A percentile compares a stretch with the other conserved stretches of the same genome.
Evolutionary conservation across 148 eudicot species (phyloP).

Genomic region (Nepenthes gracilis): DNA sequence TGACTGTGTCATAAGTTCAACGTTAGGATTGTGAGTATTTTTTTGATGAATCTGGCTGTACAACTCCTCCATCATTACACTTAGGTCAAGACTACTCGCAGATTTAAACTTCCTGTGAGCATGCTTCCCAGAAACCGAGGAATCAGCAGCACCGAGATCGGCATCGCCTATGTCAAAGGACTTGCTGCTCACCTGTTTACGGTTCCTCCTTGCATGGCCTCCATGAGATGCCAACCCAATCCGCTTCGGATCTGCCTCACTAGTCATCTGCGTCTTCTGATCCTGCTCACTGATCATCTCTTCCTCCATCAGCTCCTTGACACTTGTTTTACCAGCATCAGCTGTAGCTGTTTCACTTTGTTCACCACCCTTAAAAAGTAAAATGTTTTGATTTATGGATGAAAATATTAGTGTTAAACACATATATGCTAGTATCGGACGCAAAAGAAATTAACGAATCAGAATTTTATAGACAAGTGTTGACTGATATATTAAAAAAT

Average conservation of each 20-base stretch:
- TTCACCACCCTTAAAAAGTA: conserved; percentile 26
- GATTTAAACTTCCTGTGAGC: conserved; percentile 27
- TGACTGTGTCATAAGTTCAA: conserved; percentile 11
- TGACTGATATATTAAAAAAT: neutral
- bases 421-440: neutral
- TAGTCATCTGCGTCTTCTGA: conserved; percentile 15
- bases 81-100: conserved; percentile 36
- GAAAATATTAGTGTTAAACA: conserved; percentile 5
- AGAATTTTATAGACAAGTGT: too few relatives aligned
- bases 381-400: neutral
- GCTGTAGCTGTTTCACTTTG: conserved; percentile 22
- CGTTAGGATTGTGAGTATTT: conserved; percentile 16
- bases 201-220: conserved; percentile 23
- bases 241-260: conserved; percentile 18
- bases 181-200: conserved; percentile 21
- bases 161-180: conserved; percentile 36
- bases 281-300: conserved; percentile 64
- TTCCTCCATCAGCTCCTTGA: conserved; percentile 87
- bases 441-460: too few relatives aligned
- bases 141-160: conserved; percentile 19
- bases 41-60: conserved; percentile 28
- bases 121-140: conserved; percentile 18
- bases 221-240: conserved; percentile 7
- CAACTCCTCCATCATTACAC: conserved; percentile 44
- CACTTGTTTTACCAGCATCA: conserved; percentile 48